Conservation (phyloP, 257 asterid species). For the Capsicum rhomboideum region DNA sequence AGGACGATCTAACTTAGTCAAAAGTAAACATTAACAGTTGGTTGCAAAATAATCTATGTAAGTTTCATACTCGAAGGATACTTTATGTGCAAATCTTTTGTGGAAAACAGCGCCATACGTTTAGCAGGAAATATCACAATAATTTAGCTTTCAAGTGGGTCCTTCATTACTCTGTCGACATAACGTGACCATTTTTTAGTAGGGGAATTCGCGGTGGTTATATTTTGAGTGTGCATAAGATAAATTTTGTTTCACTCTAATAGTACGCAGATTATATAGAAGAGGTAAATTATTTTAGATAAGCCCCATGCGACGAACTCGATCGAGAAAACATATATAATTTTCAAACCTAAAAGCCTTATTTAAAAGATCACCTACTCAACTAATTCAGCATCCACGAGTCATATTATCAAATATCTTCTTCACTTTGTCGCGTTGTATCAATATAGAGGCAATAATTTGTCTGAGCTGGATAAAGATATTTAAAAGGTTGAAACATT, state of each 20-base stretch:
- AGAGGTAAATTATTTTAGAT: no score
- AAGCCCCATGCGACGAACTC: no score
- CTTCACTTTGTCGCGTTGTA: neutral
- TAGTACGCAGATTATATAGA: accelerated
- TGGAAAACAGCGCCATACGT: neutral
- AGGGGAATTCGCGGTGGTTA: accelerated
- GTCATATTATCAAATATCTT: neutral
- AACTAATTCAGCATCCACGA: no score
- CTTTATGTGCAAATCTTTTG: neutral
- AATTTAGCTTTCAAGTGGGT: neutral
- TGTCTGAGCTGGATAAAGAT: neutral
- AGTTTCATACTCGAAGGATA: neutral
- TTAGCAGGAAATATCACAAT: neutral
- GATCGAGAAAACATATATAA: no score
- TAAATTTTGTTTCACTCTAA: no score
- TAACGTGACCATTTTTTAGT: neutral
- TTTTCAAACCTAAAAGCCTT: no score
- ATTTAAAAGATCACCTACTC: no score
- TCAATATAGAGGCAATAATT: neutral
- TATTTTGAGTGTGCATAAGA: no score
- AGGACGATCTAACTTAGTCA: neutral
- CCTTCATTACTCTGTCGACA: neutral
- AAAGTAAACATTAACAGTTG: neutral
- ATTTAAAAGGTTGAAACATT: neutral
- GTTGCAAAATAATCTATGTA: neutral